Conservation (phyloP, 768 basidiomycete genomes). For the Suillus tomentosus region DNA sequence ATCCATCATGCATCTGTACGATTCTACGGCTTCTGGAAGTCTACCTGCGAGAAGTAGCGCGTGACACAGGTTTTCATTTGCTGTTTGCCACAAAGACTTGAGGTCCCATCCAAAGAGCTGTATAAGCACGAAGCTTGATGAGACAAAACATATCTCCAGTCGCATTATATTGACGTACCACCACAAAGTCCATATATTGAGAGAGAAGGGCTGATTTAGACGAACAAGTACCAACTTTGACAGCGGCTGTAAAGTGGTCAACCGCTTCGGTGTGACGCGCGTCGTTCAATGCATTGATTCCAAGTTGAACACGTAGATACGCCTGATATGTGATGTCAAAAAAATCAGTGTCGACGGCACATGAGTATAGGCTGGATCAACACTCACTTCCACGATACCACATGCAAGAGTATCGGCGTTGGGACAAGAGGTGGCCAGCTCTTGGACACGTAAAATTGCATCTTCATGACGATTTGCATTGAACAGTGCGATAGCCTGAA, state of each 20-base stretch:
- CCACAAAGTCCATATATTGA: not conserved
- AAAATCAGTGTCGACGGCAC: not conserved
- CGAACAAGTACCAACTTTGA: not conserved
- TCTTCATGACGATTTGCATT: not conserved
- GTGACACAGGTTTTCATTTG: not conserved
- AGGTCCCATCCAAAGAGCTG: constrained; percentile 1
- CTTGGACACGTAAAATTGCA: not conserved
- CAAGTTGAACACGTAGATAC: not conserved
- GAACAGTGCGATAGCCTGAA: not conserved
- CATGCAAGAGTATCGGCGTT: not conserved
- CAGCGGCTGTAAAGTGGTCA: not conserved
- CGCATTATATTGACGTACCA: not conserved
- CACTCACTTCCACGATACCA: not conserved
- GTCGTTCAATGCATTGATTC: not conserved
- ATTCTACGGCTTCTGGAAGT: not conserved
- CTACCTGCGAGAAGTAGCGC: not conserved
- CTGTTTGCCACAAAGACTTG: not conserved
- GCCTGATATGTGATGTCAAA: not conserved
- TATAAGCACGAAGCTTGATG: not conserved
- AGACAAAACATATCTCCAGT: not conserved
- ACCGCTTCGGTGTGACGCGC: not conserved
- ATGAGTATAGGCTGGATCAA: not conserved
- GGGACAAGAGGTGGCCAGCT: not conserved
- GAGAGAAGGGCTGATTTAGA: not conserved
- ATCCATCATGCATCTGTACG: constrained; percentile 2